Conservation (phyloP, 495 filamentous ascomycete genomes). For the Chaetomium tenue region DNA sequence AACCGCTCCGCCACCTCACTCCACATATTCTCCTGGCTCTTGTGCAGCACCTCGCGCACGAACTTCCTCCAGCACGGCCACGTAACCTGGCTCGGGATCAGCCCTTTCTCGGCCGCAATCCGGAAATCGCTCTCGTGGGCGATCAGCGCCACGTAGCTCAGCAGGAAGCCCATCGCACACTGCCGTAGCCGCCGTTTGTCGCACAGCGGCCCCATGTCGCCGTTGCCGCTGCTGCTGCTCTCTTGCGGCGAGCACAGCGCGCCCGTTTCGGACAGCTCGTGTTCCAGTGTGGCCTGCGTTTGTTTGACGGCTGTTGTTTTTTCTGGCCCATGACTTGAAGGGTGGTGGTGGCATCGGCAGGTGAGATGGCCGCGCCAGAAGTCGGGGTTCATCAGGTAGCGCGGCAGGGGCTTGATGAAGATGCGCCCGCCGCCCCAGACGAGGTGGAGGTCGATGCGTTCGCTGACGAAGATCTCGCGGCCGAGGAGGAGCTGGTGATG, state of each 20-base stretch:
- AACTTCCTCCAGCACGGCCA: slow-evolving; percentile 3
- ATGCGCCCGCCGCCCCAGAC: not conserved
- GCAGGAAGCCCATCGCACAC: slow-evolving; percentile 2
- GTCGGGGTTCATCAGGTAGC: not conserved
- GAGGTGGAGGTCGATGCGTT: not conserved
- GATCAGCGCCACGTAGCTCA: not conserved
- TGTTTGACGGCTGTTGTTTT: not conserved
- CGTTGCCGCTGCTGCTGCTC: not conserved
- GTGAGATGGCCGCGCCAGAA: not conserved
- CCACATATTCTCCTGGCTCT: slow-evolving; percentile 1
- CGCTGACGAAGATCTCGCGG: slow-evolving; percentile 2
- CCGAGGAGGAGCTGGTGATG: not conserved
- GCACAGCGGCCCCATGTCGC: not conserved
- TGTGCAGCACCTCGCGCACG: not conserved
- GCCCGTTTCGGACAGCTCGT: not conserved
- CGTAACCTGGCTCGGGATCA: not conserved
- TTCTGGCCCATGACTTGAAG: no score
- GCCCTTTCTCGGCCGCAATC: not conserved
- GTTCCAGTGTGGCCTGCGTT: not conserved
- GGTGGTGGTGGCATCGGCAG: not conserved
- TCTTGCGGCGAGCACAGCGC: not conserved
- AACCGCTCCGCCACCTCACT: slow-evolving; percentile 1
- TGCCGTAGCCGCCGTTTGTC: not conserved
- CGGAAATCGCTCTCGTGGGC: slow-evolving; percentile 4
- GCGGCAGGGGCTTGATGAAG: slow-evolving; percentile 1